Percentiles rank a stretch among this genome's conserved stretches.
Conservation (phyloP, 345 rosid species). For the Jatropha curcas region DNA sequence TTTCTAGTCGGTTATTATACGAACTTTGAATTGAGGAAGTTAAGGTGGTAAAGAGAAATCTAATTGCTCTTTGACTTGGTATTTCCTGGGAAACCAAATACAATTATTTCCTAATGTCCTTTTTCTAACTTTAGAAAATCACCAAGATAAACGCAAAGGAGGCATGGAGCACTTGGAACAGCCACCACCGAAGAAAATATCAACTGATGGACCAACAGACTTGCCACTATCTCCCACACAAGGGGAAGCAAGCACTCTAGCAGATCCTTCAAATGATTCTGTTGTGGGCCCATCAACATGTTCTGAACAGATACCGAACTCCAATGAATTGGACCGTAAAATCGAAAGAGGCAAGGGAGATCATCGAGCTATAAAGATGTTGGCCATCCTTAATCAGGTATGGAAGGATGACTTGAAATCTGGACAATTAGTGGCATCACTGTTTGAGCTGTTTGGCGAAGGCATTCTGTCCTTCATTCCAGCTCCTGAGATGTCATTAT, state of each 20-base stretch:
- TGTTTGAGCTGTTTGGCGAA: conserved; percentile 75
- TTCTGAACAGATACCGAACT: conserved; percentile 35
- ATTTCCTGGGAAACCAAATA: neutral
- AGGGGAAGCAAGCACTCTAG: conserved; percentile 35
- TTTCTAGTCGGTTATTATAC: no score
- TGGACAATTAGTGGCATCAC: conserved; percentile 57
- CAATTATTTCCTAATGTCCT: conserved; percentile 6
- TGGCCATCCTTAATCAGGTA: conserved; percentile 56
- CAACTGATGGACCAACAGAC: conserved; percentile 50
- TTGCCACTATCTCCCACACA: conserved; percentile 40
- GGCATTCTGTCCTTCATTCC: conserved; percentile 72
- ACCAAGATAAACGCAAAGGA: conserved; percentile 59
- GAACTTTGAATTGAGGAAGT: no score
- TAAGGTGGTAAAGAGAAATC: no score
- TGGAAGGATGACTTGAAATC: conserved; percentile 84
- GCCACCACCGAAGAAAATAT: conserved; percentile 53
- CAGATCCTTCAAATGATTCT: conserved; percentile 40
- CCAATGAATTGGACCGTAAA: conserved; percentile 28
- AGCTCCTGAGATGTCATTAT: conserved; percentile 69
- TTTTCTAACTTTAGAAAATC: neutral
- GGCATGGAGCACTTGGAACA: conserved; percentile 45
- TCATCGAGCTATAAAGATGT: conserved; percentile 33
- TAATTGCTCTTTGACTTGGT: no score
- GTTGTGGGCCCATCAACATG: conserved; percentile 38
- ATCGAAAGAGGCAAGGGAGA: conserved; percentile 30